Percentiles rank a stretch among this genome's conserved stretches.
Conservation (phyloP, 225 moss, liverwort and hornwort genomes). For the Pseudoscleropodium purum region DNA sequence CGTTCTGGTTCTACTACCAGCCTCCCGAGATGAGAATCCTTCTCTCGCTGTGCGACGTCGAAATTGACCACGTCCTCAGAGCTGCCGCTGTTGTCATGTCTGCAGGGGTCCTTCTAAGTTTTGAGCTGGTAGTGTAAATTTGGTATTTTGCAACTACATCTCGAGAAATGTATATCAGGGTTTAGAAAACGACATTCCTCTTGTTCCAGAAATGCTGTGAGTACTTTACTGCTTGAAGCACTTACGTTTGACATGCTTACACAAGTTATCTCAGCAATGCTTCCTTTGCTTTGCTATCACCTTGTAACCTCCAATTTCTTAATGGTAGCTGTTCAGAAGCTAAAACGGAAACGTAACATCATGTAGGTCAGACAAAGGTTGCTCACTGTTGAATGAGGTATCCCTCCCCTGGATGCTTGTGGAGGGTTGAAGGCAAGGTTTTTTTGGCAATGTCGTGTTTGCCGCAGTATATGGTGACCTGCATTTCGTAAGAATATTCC, state of each 20-base stretch:
- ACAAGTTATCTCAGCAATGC: neutral
- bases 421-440: neutral
- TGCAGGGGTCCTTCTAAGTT: neutral
- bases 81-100: neutral
- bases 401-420: neutral
- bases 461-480: neutral
- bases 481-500: neutral
- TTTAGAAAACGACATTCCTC: neutral
- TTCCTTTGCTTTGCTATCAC: neutral
- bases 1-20: slow-evolving; percentile 58
- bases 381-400: neutral
- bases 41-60: slow-evolving; percentile 41
- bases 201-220: neutral
- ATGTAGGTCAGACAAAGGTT: neutral
- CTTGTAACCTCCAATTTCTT: neutral
- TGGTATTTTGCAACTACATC: slow-evolving; percentile 1
- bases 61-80: neutral
- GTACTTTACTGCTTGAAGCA: neutral
- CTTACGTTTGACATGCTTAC: neutral
- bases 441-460: too few relatives aligned
- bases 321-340: neutral
- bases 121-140: neutral
- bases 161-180: neutral
- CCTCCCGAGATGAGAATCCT: slow-evolving; percentile 39
- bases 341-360: neutral